Conservation (phyloP, 75 land plant species). For the Pinus tabuliformis region DNA sequence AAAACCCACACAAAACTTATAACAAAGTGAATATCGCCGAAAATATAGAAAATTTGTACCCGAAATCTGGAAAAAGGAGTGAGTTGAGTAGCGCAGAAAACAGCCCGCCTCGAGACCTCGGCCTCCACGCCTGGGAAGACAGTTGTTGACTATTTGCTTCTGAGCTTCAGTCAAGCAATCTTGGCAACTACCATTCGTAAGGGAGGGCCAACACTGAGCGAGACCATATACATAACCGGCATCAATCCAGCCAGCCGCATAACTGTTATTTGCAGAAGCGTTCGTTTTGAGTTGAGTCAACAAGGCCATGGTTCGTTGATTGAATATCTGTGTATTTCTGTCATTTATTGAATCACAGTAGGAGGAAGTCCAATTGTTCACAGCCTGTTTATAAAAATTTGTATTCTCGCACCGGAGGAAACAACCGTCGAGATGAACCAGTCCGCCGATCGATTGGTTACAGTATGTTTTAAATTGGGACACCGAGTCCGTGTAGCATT, state of each 20-base stretch:
- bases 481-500: no score
- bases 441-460: constrained; percentile 2
- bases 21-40: no score
- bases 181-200: constrained; percentile 13
- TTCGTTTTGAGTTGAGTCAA: not conserved
- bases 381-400: constrained; percentile 19
- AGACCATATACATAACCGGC: constrained; percentile 10
- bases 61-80: constrained; percentile 1
- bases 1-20: no score
- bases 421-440: constrained; percentile 26
- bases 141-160: not conserved
- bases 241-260: not conserved
- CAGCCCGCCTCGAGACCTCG: constrained; percentile 33
- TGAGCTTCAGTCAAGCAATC: constrained; percentile 22
- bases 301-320: not conserved
- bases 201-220: constrained; percentile 34
- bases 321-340: not conserved
- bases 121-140: constrained; percentile 17
- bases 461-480: not conserved
- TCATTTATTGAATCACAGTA: not conserved
- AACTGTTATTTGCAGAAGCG: not conserved
- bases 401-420: constrained; percentile 33
- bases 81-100: constrained; percentile 25
- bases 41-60: no score
- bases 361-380: not conserved